Percentiles rank a stretch among this genome's conserved stretches.
Evolutionary conservation across 805 yeast genomes (phyloP).

Genomic region (Myxozyma udenii): DNA sequence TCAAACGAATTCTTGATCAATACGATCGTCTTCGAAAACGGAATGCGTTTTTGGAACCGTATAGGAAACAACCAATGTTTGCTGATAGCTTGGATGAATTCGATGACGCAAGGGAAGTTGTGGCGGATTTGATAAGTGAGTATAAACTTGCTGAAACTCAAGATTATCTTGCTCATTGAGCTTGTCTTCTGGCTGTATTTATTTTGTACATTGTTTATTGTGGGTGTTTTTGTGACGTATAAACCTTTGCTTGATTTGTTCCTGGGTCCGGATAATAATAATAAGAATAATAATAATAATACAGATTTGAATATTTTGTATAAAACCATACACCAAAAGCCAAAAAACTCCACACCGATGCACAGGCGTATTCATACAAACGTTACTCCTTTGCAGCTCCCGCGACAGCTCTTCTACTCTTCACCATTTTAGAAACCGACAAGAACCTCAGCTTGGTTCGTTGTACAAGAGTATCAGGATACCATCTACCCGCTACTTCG

Average conservation of each 20-base stretch:
- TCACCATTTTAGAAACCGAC: neutral
- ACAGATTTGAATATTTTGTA: too few relatives aligned
- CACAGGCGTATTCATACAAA: too few relatives aligned
- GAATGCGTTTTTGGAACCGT: conserved; percentile 80
- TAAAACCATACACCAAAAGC: too few relatives aligned
- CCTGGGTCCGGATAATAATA: too few relatives aligned
- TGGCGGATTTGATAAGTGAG: conserved; percentile 71
- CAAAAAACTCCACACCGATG: too few relatives aligned
- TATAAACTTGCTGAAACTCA: conserved; percentile 72
- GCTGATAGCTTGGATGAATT: conserved; percentile 58
- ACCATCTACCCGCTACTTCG: neutral
- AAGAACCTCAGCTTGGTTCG: neutral
- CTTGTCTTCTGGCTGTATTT: neutral
- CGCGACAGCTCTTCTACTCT: neutral
- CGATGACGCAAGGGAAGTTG: conserved; percentile 71
- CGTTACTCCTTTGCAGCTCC: neutral
- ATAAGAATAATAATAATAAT: too few relatives aligned
- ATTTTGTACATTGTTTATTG: too few relatives aligned
- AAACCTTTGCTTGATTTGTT: neutral
- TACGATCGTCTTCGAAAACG: conserved; percentile 77
- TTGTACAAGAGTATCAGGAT: neutral
- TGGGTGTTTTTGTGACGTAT: neutral
- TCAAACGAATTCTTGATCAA: conserved; percentile 65
- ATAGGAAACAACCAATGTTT: conserved; percentile 49
- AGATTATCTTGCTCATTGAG: conserved; percentile 25